Conservation (phyloP, 2,329 filamentous ascomycete species). For the Penicillium sclerotiorum region DNA sequence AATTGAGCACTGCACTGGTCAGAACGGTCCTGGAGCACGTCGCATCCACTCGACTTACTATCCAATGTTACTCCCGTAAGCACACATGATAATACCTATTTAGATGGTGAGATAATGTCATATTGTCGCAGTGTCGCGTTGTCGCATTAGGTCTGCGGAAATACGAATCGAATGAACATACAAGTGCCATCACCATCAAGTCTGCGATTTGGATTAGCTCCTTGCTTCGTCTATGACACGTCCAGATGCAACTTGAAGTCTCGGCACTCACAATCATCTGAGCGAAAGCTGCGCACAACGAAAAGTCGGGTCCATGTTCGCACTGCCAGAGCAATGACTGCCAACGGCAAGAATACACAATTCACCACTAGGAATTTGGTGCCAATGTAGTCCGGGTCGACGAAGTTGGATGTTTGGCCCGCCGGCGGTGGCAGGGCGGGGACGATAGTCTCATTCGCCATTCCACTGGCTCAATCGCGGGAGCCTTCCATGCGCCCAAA, state of each 20-base stretch:
- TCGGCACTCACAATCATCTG: conserved; percentile 31
- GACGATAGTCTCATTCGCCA: conserved; percentile 19
- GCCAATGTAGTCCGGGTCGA: conserved; percentile 27
- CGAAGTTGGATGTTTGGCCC: conserved; percentile 29
- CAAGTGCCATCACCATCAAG: conserved; percentile 28
- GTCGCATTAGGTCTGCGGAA: too few relatives aligned
- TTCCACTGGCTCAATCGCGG: conserved; percentile 11
- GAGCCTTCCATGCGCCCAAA: conserved; percentile 4
- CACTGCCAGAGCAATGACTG: conserved; percentile 21
- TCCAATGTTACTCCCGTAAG: conserved; percentile 26
- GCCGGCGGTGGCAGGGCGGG: conserved; percentile 30
- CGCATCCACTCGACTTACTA: conserved; percentile 18
- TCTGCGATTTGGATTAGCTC: conserved; percentile 13
- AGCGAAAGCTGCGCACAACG: conserved; percentile 27
- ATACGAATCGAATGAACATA: conserved; percentile 10
- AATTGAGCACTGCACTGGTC: conserved; percentile 27
- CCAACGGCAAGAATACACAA: conserved; percentile 30
- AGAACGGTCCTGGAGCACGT: background rate
- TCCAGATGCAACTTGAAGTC: background rate
- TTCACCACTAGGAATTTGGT: conserved; percentile 30
- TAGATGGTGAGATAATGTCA: too few relatives aligned
- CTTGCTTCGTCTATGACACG: background rate
- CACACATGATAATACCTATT: conserved; percentile 24
- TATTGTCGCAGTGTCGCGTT: too few relatives aligned
- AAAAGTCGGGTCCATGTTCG: conserved; percentile 31